Base-by-base conservation (phyloP, 176 grass and related monocot genomes). In the Aegilops longissima region DNA sequence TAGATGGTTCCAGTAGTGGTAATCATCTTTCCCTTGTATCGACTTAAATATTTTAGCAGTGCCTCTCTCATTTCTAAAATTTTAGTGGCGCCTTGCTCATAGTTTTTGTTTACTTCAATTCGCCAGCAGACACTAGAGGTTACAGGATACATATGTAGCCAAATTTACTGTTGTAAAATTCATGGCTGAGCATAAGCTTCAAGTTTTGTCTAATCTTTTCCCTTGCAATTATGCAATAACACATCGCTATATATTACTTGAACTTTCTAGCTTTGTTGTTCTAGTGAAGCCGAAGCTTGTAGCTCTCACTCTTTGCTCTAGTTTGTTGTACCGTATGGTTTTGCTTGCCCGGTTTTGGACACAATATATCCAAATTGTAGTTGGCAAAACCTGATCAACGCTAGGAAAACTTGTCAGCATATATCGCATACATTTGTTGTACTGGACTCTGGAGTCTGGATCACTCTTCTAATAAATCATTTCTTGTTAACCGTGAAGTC, bases 1-100 rank as follows among this genome's bases (percentile, higher is more conserved):
- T 98, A 98, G 90, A 17, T 64, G 77, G 51, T 84, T 85, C 76
- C 30, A 39, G 25, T 77, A 81, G 69, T 24, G 81, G 81, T 81
- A 87, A 80, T 61, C 20, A 2, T 70, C 23, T 89, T 9, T 79
- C 9, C 75, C 17, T 80, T 73, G 5, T n/a, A 34, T 36, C 11
- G 4, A 44, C 40, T 81, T 61, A 36, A 74, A 12, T 81, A 80
- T 83, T 80, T 65, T 80, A 66, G 78, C 44, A 24, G 78, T 14
- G 61, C 24, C 8, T 61, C 31, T 78, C 31, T 36, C 10, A 12
- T 36, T 78, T 78, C 18, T 23, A 66, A 39, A 24, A 75, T 80
- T 74, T 62, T 34, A 66, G 40, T 10, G 39, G 38, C 56, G 4
- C 24, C 38, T 38, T 58, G 16, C 8, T 42, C n/a, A 35, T 90